Base-by-base conservation (phyloP, 306 rosid species). In the Carpinus fangiana region DNA sequence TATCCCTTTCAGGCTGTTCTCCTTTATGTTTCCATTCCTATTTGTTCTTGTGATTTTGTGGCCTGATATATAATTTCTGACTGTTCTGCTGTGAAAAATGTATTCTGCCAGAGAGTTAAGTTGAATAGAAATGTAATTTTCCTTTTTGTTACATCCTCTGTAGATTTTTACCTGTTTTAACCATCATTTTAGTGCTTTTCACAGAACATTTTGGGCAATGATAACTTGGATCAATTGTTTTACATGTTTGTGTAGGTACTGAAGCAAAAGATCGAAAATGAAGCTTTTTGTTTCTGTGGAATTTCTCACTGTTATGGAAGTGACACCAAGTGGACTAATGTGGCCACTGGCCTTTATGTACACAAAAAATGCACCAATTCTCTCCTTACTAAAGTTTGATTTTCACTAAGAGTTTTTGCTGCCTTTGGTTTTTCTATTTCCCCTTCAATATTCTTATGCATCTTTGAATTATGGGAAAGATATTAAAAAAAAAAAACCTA, bases 51-150 rank as follows among this genome's bases (percentile, higher is more conserved):
- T 18, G 50, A 38, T 66, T 28, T 50, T 17, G 13, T 66, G 23
- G 28, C 21, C 41, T 67, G 72, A 67, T 11, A 41, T 67, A 41
- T 67, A 36, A 41, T 10, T 21, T 59, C 14, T 41, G 31, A 38
- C 26, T n/a, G 72, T 67, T 38, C 47, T 38, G n/a, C 72, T 7
- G 51, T n/a, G 72, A 67, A 67, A 67, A 18, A 67, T 67, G 51
- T 45, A 9, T 41, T 67, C 48, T 5, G 17, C 8, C 13, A 41
- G 11, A 67, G 51, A n/a, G 16, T 67, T 18, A 41, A 67, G 72
- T 67, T n/a, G 50, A 67, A 38, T 4, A 28, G 31, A n/a, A 41
- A 38, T 41, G 51, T 18, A 38, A 67, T 41, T 41, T 67, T 43
- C 7, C 13, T 43, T 18, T 67, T 41, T 2, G 8, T 9, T 18